These are phyloP conservation scores for Blastocystis sp. DNA, from an alignment of 352 stramenopile species.

Conservation along the genomic window DNA sequence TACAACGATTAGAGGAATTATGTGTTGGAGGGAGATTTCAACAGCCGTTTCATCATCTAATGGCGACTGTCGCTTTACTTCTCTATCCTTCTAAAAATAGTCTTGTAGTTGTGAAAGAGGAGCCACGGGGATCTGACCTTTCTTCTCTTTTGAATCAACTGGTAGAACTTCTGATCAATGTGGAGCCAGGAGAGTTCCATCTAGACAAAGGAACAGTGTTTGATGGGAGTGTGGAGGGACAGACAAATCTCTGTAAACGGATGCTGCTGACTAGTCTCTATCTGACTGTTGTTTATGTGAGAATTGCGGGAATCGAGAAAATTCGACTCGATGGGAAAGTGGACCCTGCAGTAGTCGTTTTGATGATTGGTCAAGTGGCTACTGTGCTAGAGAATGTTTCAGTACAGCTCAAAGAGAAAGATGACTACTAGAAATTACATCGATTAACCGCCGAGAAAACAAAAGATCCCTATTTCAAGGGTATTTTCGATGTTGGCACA, in stretches of 20 bases:
- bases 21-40: not conserved
- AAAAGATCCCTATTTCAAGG: not conserved
- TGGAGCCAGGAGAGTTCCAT: not conserved
- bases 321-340: not conserved
- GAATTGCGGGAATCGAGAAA: not conserved
- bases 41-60: not conserved
- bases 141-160: not conserved
- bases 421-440: not conserved
- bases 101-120: not conserved
- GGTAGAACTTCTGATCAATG: not conserved
- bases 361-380: conserved; percentile 7
- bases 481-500: not conserved
- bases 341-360: not conserved
- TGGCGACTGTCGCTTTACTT: not conserved
- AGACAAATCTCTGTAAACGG: not conserved
- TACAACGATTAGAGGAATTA: not conserved
- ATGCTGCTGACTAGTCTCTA: not conserved
- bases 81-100: not conserved
- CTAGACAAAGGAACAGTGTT: conserved; percentile 23
- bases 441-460: not conserved
- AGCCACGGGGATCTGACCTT: not conserved
- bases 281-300: conserved; percentile 13
- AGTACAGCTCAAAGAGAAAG: not conserved
- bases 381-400: not conserved
- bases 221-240: not conserved